Percentiles rank a stretch among this genome's conserved stretches.
phyloP scores from a whole-genome alignment of 1,284 basidiomycete species.

The Psilocybe mexicana region DNA sequence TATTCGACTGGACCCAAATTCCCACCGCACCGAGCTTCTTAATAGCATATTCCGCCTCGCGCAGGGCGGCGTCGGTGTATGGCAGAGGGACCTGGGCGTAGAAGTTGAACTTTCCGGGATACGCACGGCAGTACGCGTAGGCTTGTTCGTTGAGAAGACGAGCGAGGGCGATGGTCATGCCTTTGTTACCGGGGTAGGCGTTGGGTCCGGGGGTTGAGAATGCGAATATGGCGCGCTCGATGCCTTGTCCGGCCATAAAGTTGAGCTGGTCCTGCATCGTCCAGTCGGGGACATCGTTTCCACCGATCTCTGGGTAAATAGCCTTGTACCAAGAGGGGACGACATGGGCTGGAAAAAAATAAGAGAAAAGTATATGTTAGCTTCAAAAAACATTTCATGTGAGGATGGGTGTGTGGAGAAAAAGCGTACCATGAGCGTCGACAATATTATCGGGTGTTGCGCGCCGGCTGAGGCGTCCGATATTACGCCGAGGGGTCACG shows the following conservation, averaged over 20 bases:
- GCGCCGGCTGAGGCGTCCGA: constrained; percentile 16
- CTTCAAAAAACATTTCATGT: too few relatives aligned
- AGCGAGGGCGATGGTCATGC: constrained; percentile 32
- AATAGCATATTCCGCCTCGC: constrained; percentile 32
- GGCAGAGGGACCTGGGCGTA: constrained; percentile 36
- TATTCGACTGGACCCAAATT: constrained; percentile 33
- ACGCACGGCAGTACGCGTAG: constrained; percentile 30
- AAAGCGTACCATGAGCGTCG: constrained; percentile 29
- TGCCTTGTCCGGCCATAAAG: constrained; percentile 33
- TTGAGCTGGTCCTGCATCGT: constrained; percentile 26
- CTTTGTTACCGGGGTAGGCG: constrained; percentile 29
- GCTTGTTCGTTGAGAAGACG: constrained; percentile 37
- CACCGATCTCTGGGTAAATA: constrained; percentile 31
- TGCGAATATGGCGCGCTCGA: constrained; percentile 29
- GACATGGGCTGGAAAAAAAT: constrained; percentile 27
- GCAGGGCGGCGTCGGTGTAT: constrained; percentile 31
- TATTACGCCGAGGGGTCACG: not conserved
- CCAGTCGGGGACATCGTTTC: constrained; percentile 33
- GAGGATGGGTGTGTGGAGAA: not conserved
- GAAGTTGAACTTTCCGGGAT: constrained; percentile 31
- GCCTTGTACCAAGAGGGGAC: constrained; percentile 35
- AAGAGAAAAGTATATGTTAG: not conserved
- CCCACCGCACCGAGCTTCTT: constrained; percentile 33
- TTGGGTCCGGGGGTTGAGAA: constrained; percentile 36
- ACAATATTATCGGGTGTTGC: constrained; percentile 25